Evolutionary conservation across 306 rosid genomes (phyloP).

Genomic region (Malus sieversii): DNA sequence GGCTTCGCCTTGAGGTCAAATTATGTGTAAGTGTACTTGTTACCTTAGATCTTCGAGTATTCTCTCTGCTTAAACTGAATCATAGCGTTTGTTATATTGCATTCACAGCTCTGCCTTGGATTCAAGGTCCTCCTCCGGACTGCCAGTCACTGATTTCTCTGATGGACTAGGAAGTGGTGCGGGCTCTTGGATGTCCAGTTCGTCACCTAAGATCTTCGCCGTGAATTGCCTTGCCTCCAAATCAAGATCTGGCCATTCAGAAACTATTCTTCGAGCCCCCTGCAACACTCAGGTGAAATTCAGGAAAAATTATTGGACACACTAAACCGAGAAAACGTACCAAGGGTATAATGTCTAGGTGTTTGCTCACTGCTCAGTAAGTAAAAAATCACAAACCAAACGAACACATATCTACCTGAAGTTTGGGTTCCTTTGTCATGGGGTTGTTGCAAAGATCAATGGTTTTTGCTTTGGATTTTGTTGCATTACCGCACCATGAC

Average conservation of each 20-base stretch:
- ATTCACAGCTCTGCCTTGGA: slow-evolving; percentile 74
- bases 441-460: slow-evolving; percentile 99
- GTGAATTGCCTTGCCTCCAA: slow-evolving; percentile 81
- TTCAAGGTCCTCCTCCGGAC: slow-evolving; percentile 44
- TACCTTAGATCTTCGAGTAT: background rate
- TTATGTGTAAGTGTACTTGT: background rate
- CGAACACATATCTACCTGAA: slow-evolving; percentile 47
- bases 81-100: background rate
- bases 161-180: slow-evolving; percentile 26
- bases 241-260: slow-evolving; percentile 95
- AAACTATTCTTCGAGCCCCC: slow-evolving; percentile 94
- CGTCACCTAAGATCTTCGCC: slow-evolving; percentile 64
- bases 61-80: background rate
- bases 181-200: slow-evolving; percentile 34
- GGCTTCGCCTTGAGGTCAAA: background rate
- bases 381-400: background rate
- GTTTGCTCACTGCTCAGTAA: background rate
- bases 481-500: slow-evolving; percentile 99
- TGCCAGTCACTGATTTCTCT: slow-evolving; percentile 20
- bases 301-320: background rate
- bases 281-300: slow-evolving; percentile 22
- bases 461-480: slow-evolving; percentile 88
- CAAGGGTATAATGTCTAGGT: background rate
- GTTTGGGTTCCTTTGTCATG: slow-evolving; percentile 99
- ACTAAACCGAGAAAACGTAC: background rate